Base-by-base conservation (phyloP, 2,329 filamentous ascomycete species). In the Massarina eburnea region DNA sequence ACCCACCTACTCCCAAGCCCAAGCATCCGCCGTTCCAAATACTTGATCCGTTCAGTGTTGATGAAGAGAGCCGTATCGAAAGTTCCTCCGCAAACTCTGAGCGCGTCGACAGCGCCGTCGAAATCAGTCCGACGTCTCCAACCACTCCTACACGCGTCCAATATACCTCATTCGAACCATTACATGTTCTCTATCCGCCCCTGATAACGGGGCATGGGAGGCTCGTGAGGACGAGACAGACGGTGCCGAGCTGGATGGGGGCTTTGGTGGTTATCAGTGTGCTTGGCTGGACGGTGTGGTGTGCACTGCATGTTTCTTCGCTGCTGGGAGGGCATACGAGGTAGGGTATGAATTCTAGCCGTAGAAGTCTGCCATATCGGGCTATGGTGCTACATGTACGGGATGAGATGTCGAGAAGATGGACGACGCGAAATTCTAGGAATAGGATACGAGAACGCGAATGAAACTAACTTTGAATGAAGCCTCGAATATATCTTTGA, bases 1-100 rank as follows among this genome's bases (percentile, higher is more conserved):
- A 57, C 55, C 47, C 41, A 58, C 57, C 47, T 52, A 19, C 19
- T n/a, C n/a, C n/a, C n/a, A n/a, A n/a, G n/a, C n/a, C n/a, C n/a
- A n/a, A n/a, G 8, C 9, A 4, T 21, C 12, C 34, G 19, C 17
- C 18, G 6, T 22, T n/a, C 14, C 39, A 21, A 26, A 8, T 9
- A 4, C 17, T 20, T 21, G 22, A 27, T 2, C 6, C 20, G 3
- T 34, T 34, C n/a, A n/a, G n/a, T n/a, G n/a, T n/a, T 12, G 40
- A 43, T 21, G 40, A 43, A 17, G 40, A 36, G 27, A n/a, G 7
- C 8, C 27, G 29, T 14, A 38, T 39, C 36, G 35, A 38, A n/a
- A 9, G 18, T 12, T 20, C 24, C 9, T 19, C 37, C 17, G 21
- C 14, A 12, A 4, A 21, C 3, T 14, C 21, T 17, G 8, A 39